Evolutionary conservation across 2,329 filamentous ascomycete genomes (phyloP), one percentile per base, ranked within the genome.

Genomic region (Alternaria alternata): DNA sequence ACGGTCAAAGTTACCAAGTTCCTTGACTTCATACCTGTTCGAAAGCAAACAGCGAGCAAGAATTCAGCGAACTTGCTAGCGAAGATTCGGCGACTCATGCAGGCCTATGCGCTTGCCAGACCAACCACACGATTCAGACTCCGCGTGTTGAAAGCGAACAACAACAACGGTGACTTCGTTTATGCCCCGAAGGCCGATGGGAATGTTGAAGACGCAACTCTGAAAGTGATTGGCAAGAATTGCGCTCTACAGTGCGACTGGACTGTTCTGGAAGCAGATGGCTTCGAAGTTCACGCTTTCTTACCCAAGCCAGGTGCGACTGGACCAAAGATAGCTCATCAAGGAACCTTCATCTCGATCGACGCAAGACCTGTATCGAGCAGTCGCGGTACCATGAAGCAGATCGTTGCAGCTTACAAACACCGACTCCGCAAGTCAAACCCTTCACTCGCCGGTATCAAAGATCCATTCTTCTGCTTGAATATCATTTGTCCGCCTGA

Each of bases 81-180:
- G 3, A 86, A 82, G 48, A 85, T 91, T 68, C 89, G 86, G 66
- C 79, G 84, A 18, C 78, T 91, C 20, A 75, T 94, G 36, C 83
- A 86, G 60, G 81, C 85, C 0, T 92, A 92, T 77, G 89, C 85
- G 5, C 80, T 94, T 51, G 87, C 90, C 5, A 84, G 89, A 64
- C 88, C 89, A 7, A 75, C 82, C n/a, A 75, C 91, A 32, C 87
- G 84, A 61, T 79, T 93, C 28, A 81, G 81, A 2, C 80, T 93
- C 55, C 88, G 83, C 59, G 80, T 92, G 3, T 69, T 86, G 5
- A 87, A 87, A 32, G 79, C 81, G 2, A 82, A 81, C 61, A 81
- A 76, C 12, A 80, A 84, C 32, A 84, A 83, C 32, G 79, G 79
- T 3, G 82, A 83, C 26, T 93, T 88, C 85, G 83, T 82, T 3